Conservation (phyloP, 371 early-diverging fungal genomes). For the Vairimorpha ceranae region DNA sequence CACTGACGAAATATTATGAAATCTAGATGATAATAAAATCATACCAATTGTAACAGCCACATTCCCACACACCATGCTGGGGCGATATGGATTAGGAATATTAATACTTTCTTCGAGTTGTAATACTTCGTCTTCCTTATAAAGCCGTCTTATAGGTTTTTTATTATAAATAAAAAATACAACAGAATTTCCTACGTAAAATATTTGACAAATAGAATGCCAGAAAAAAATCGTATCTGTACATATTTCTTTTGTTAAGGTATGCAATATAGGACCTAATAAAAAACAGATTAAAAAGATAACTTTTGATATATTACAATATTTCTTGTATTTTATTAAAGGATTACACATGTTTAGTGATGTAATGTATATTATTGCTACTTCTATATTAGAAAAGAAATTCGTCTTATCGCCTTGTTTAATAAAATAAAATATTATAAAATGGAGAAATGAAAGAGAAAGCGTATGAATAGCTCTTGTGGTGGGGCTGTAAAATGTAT, state of each 20-base stretch:
- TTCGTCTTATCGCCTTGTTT: slow-evolving; percentile 7
- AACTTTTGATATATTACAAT: slow-evolving; percentile 19
- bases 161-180: slow-evolving; percentile 18
- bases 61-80: slow-evolving; percentile 15
- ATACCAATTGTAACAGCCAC: slow-evolving; percentile 25
- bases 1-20: slow-evolving; percentile 28
- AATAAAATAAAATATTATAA: slow-evolving; percentile 11
- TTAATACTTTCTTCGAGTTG: slow-evolving; percentile 36
- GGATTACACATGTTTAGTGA: neutral
- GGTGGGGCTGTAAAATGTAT: slow-evolving; percentile 10
- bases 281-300: slow-evolving; percentile 24
- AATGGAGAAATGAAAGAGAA: slow-evolving; percentile 17
- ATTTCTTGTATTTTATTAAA: neutral
- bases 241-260: slow-evolving; percentile 35
- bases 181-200: slow-evolving; percentile 36
- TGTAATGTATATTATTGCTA: slow-evolving; percentile 4
- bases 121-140: slow-evolving; percentile 17
- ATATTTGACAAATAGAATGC: slow-evolving; percentile 21
- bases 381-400: neutral
- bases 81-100: slow-evolving; percentile 22
- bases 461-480: slow-evolving; percentile 11
- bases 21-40: slow-evolving; percentile 36
- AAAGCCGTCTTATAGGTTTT: neutral
- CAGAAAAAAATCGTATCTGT: slow-evolving; percentile 35
- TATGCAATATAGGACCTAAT: slow-evolving; percentile 37